phyloP scores from a whole-genome alignment of 805 yeast genomes.

The Ogataea philodendri region DNA sequence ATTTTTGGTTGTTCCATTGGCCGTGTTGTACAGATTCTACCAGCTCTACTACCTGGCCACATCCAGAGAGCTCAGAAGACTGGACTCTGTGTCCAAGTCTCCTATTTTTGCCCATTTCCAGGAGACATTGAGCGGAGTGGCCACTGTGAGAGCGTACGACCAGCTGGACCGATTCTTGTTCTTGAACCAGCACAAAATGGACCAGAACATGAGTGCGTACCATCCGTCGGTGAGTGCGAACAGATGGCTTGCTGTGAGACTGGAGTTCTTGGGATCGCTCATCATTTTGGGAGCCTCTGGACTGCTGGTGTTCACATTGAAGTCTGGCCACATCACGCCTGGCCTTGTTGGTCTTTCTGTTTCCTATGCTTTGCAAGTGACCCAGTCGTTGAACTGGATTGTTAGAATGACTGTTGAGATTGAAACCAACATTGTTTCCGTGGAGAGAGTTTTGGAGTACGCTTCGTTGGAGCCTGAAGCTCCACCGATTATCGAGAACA shows the following conservation, averaged over 20 bases:
- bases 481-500: conserved; percentile 45
- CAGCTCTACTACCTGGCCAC: conserved; percentile 75
- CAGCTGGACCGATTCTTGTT: conserved; percentile 62
- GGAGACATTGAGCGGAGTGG: conserved; percentile 73
- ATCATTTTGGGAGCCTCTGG: conserved; percentile 87
- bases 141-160: conserved; percentile 71
- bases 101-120: conserved; percentile 85
- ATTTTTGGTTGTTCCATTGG: conserved; percentile 68
- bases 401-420: conserved; percentile 99
- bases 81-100: conserved; percentile 75
- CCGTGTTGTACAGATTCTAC: conserved; percentile 61
- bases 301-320: conserved; percentile 68
- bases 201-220: conserved; percentile 84
- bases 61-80: conserved; percentile 78
- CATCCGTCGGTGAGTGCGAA: conserved; percentile 92
- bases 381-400: conserved; percentile 94
- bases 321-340: conserved; percentile 69
- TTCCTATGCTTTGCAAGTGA: conserved; percentile 87
- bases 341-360: conserved; percentile 94
- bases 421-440: conserved; percentile 90
- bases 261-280: conserved; percentile 86
- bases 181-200: conserved; percentile 69
- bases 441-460: conserved; percentile 66
- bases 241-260: conserved; percentile 95
- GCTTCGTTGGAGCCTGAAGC: conserved; percentile 67